Evolutionary conservation across 208 protist species (phyloP).

Genomic region (Balamuthia mandrillaris): DNA sequence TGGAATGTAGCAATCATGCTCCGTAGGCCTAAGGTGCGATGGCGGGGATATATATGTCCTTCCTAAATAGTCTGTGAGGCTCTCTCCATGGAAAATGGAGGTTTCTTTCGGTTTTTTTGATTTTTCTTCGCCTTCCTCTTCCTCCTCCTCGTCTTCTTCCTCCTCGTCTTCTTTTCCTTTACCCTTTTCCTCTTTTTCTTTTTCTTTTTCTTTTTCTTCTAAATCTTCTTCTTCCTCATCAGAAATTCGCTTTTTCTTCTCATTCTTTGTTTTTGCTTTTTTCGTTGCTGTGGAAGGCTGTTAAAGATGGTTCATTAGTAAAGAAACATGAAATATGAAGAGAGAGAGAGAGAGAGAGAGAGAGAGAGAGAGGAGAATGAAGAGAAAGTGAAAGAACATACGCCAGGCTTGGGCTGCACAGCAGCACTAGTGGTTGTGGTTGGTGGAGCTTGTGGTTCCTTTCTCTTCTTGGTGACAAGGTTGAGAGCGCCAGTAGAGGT

Average conservation of each 20-base stretch:
- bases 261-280: background rate
- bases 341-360: background rate
- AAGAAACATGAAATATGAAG: background rate
- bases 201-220: background rate
- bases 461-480: background rate
- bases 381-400: background rate
- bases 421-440: too few species aligned
- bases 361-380: background rate
- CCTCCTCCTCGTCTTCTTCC: background rate
- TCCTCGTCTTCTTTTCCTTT: background rate
- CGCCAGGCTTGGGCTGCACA: too few species aligned
- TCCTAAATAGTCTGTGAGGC: background rate
- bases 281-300: background rate
- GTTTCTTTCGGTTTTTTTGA: background rate
- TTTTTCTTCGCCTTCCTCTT: background rate
- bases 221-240: background rate
- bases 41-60: background rate
- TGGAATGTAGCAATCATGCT: background rate
- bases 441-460: background rate
- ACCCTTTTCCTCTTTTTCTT: background rate
- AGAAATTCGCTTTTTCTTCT: background rate
- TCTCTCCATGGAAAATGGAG: background rate
- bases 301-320: background rate
- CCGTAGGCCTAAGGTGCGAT: background rate
- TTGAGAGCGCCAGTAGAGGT: background rate